Percentiles rank a stretch among this genome's conserved stretches.
phyloP scores from a whole-genome alignment of 306 rosid genomes.

The Sesbania bispinosa region DNA sequence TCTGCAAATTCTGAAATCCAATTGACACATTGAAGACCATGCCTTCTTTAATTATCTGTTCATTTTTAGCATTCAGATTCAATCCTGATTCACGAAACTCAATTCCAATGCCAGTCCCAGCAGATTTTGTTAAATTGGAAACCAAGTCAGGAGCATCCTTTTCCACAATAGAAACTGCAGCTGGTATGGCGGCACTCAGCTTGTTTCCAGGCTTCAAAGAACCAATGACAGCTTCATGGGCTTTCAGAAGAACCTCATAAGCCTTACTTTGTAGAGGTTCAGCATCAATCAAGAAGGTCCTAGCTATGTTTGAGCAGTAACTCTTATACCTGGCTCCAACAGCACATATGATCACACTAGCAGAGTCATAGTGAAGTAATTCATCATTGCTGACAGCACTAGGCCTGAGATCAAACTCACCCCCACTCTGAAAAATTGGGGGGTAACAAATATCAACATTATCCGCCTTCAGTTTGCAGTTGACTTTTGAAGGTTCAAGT shows the following conservation, averaged over 20 bases:
- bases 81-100: slow-evolving; percentile 95
- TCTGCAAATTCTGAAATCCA: slow-evolving; percentile 81
- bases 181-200: slow-evolving; percentile 67
- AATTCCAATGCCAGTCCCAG: slow-evolving; percentile 92
- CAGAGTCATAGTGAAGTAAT: slow-evolving; percentile 71
- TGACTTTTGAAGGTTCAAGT: slow-evolving; percentile 72
- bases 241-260: slow-evolving; percentile 80
- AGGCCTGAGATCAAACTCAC: slow-evolving; percentile 86
- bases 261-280: slow-evolving; percentile 79
- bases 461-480: slow-evolving; percentile 68
- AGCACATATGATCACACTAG: slow-evolving; percentile 88
- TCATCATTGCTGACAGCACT: slow-evolving; percentile 97
- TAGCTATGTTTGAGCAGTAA: slow-evolving; percentile 85
- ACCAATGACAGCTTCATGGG: slow-evolving; percentile 74
- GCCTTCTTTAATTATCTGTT: slow-evolving; percentile 64
- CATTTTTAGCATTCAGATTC: slow-evolving; percentile 85
- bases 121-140: slow-evolving; percentile 70
- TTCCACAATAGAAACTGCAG: slow-evolving; percentile 78
- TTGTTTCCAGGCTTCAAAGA: slow-evolving; percentile 67
- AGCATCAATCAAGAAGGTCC: slow-evolving; percentile 92
- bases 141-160: slow-evolving; percentile 75
- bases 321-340: slow-evolving; percentile 90
- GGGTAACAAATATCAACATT: slow-evolving; percentile 96
- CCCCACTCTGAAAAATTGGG: slow-evolving; percentile 95
- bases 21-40: slow-evolving; percentile 86